Percentiles rank a stretch among this genome's conserved stretches.
phyloP scores from a whole-genome alignment of 2,329 filamentous ascomycete genomes.

The Apiospora sp. region DNA sequence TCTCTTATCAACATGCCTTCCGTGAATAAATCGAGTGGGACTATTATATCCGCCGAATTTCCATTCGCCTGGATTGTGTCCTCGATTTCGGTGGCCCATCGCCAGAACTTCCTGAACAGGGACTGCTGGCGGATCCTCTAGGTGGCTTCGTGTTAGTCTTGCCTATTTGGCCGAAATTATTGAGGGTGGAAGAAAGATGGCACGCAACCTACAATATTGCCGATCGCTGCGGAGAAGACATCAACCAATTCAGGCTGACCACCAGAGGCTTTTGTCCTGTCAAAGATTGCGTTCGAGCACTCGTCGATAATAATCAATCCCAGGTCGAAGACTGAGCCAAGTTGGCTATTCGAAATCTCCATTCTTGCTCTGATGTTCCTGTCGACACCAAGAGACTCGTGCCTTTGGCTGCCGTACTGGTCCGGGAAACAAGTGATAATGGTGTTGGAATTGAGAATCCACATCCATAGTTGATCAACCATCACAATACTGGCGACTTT shows the following conservation, averaged over 20 bases:
- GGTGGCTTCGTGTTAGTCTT: no score
- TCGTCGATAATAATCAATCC: constrained; percentile 52
- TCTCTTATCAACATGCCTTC: constrained; percentile 53
- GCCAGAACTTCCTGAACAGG: constrained; percentile 33
- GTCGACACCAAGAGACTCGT: constrained; percentile 49
- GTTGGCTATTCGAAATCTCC: constrained; percentile 33
- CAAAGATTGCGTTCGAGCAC: constrained; percentile 51
- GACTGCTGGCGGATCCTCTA: constrained; percentile 38
- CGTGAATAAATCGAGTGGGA: constrained; percentile 48
- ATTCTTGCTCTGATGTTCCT: constrained; percentile 48
- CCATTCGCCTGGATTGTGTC: no score
- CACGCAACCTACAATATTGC: constrained; percentile 48
- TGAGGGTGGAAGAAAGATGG: constrained; percentile 48
- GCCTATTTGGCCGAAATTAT: no score
- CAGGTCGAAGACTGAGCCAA: constrained; percentile 49
- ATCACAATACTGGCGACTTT: constrained; percentile 45
- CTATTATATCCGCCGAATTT: constrained; percentile 31
- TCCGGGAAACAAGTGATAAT: constrained; percentile 51
- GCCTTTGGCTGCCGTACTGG: constrained; percentile 51
- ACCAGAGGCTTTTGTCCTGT: constrained; percentile 42
- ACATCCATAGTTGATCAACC: constrained; percentile 56
- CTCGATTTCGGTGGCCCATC: constrained; percentile 29
- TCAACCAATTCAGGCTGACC: constrained; percentile 49
- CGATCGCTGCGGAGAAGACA: constrained; percentile 51
- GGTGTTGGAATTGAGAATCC: constrained; percentile 48